Conservation (phyloP, 371 early-diverging fungal genomes). For the Lichtheimia ornata region DNA sequence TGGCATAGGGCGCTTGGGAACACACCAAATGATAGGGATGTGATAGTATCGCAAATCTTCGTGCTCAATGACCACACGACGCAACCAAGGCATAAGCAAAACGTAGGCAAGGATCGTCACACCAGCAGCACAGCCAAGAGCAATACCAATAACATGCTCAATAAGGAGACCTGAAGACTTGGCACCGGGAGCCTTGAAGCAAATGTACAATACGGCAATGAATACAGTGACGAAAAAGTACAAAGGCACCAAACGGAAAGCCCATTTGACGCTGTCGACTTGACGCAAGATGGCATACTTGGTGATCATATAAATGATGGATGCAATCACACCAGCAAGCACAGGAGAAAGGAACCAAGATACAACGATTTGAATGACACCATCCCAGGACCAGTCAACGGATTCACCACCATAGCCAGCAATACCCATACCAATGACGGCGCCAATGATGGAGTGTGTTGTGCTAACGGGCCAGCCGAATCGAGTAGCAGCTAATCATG, state of each 20-base stretch:
- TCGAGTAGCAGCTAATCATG: slow-evolving; percentile 53
- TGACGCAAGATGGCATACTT: slow-evolving; percentile 64
- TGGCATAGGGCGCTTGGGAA: slow-evolving; percentile 44
- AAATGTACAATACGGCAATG: slow-evolving; percentile 75
- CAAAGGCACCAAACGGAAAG: slow-evolving; percentile 75
- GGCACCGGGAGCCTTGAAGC: slow-evolving; percentile 69
- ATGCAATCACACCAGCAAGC: slow-evolving; percentile 66
- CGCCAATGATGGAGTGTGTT: slow-evolving; percentile 78
- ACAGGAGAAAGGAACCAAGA: slow-evolving; percentile 83
- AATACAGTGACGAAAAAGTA: slow-evolving; percentile 76
- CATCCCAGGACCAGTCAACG: slow-evolving; percentile 74
- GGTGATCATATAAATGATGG: slow-evolving; percentile 67
- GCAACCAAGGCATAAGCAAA: slow-evolving; percentile 67
- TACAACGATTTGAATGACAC: slow-evolving; percentile 71
- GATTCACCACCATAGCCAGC: slow-evolving; percentile 67
- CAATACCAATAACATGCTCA: slow-evolving; percentile 57
- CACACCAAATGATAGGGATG: slow-evolving; percentile 52
- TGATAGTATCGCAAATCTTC: slow-evolving; percentile 77
- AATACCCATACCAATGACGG: slow-evolving; percentile 78
- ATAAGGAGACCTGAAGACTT: slow-evolving; percentile 36
- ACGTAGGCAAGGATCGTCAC: slow-evolving; percentile 58
- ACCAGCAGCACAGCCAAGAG: slow-evolving; percentile 57
- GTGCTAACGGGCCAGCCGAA: slow-evolving; percentile 63
- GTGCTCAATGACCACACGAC: slow-evolving; percentile 61
- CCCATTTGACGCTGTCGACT: slow-evolving; percentile 72